phyloP scores from a whole-genome alignment of 2,329 filamentous ascomycete genomes.

The Paecilomyces fulvus region DNA sequence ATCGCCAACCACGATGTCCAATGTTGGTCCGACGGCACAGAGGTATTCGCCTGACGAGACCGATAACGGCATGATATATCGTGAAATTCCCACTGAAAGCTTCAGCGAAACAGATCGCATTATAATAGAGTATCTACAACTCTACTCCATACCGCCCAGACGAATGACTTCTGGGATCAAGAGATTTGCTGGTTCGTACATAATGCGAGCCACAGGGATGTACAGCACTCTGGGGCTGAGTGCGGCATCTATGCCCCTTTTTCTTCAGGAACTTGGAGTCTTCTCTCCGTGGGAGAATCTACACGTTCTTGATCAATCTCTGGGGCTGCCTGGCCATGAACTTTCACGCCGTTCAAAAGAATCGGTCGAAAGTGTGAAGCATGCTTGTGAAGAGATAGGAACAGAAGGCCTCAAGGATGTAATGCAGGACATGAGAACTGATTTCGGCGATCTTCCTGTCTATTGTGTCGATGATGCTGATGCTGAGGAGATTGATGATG shows the following conservation, averaged over 20 bases:
- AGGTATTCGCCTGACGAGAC: conserved; percentile 18
- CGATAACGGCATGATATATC: conserved; percentile 19
- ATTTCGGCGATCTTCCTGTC: conserved; percentile 49
- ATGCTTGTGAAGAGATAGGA: conserved; percentile 17
- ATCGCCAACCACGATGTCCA: conserved; percentile 34
- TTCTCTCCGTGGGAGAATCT: conserved; percentile 52
- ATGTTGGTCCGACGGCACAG: conserved; percentile 33
- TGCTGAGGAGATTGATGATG: conserved; percentile 56
- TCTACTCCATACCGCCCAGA: conserved; percentile 39
- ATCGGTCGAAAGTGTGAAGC: conserved; percentile 21
- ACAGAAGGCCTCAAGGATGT: conserved; percentile 37
- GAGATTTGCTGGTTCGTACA: conserved; percentile 44
- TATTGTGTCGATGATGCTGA: conserved; percentile 51
- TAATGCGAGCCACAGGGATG: conserved; percentile 49
- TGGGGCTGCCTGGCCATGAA: conserved; percentile 43
- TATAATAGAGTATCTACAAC: conserved; percentile 49
- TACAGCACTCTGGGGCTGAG: conserved; percentile 40
- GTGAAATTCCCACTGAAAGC: conserved; percentile 23
- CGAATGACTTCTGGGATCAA: conserved; percentile 33
- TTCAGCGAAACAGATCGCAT: conserved; percentile 44
- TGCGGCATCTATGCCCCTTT: conserved; percentile 35
- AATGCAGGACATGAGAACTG: conserved; percentile 48
- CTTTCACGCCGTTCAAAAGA: conserved; percentile 22
- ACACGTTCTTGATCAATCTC: conserved; percentile 41
- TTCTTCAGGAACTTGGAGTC: conserved; percentile 55